Evolutionary conservation across 257 asterid species (phyloP).

Genomic region (Plantago major): DNA sequence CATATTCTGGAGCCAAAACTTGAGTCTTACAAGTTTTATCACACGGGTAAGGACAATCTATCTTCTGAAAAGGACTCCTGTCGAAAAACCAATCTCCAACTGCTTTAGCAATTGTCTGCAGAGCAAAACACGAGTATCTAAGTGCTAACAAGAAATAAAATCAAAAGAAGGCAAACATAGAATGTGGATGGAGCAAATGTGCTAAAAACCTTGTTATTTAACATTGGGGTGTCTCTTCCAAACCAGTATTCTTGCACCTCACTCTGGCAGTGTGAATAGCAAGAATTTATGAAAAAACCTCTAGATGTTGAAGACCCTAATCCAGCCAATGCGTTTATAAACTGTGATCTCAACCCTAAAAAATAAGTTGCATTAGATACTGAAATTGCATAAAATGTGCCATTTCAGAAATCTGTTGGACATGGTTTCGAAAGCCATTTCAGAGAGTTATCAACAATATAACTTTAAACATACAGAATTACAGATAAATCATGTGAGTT

Average conservation of each 20-base stretch:
- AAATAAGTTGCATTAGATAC: neutral
- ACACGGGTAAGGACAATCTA: conserved; percentile 93
- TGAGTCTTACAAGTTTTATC: conserved; percentile 85
- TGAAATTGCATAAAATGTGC: neutral
- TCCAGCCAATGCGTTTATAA: conserved; percentile 44
- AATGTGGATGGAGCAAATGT: neutral
- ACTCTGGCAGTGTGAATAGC: conserved; percentile 93
- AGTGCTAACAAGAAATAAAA: neutral
- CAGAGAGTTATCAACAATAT: neutral
- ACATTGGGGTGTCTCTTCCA: conserved; percentile 53
- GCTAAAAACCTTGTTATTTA: conserved; percentile 47
- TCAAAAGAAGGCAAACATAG: neutral
- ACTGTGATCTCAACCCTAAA: conserved; percentile 53
- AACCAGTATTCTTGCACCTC: conserved; percentile 85
- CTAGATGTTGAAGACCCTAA: conserved; percentile 47
- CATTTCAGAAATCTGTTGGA: neutral
- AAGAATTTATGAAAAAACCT: conserved; percentile 78
- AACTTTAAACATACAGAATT: neutral
- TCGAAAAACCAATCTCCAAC: conserved; percentile 89
- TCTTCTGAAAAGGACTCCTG: conserved; percentile 64
- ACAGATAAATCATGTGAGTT: neutral
- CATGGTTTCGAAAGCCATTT: neutral
- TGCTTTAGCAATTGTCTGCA: conserved; percentile 77
- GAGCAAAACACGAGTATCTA: neutral
- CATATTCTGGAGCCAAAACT: conserved; percentile 38